phyloP scores from a whole-genome alignment of 306 rosid genomes.

The Ormosia emarginata region DNA sequence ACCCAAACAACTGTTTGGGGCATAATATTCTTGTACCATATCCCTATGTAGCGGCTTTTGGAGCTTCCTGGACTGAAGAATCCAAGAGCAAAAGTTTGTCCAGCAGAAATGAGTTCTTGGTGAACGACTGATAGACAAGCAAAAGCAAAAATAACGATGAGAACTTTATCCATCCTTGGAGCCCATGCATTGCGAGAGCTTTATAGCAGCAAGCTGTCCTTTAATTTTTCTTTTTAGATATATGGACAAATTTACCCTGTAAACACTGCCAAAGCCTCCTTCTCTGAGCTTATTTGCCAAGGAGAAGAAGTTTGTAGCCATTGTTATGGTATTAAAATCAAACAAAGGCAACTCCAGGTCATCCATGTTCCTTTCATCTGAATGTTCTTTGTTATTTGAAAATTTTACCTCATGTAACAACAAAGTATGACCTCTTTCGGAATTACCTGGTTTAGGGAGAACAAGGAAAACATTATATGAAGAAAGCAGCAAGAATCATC shows the following conservation, averaged over 20 bases:
- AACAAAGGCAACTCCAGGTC: constrained; percentile 36
- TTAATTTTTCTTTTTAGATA: no score
- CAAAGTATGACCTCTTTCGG: constrained; percentile 44
- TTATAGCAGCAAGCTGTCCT: no score
- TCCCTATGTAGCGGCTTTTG: constrained; percentile 18
- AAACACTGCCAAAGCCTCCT: constrained; percentile 51
- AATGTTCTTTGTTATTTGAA: constrained; percentile 37
- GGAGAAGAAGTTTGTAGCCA: constrained; percentile 38
- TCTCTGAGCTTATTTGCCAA: constrained; percentile 40
- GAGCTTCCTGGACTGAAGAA: constrained; percentile 34
- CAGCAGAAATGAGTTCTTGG: constrained; percentile 22
- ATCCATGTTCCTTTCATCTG: constrained; percentile 30
- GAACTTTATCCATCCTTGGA: not conserved
- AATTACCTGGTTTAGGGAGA: constrained; percentile 28
- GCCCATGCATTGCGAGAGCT: no score
- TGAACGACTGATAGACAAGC: not conserved
- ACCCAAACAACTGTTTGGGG: constrained; percentile 35
- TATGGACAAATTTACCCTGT: constrained; percentile 16
- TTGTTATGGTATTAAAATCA: constrained; percentile 23
- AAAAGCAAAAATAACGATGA: not conserved
- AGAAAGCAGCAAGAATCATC: not conserved
- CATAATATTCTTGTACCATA: constrained; percentile 22
- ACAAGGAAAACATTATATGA: not conserved
- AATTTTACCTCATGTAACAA: constrained; percentile 36
- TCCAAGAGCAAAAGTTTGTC: constrained; percentile 26